Evolutionary conservation across 2,329 filamentous ascomycete species (phyloP), one percentile per base, ranked within the genome.

Genomic region (Aspergillus sergii): DNA sequence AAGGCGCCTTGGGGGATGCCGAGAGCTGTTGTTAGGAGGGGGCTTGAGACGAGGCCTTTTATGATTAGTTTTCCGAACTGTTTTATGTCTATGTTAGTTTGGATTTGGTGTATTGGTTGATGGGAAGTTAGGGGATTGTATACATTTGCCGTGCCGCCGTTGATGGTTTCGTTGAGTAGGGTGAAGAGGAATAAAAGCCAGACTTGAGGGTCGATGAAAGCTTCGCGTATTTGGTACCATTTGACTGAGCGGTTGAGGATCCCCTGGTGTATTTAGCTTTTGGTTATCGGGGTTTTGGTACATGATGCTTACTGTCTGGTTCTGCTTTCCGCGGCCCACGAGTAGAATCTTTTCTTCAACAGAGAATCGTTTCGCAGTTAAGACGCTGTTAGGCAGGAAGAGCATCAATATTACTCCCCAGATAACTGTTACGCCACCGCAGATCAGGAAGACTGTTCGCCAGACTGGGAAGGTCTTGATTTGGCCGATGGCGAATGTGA

Each of bases 1-100:
- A 84, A 86, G 1, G 78, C 82, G 6, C 85, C 85, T 50, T 82
- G 80, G 0, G 85, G 86, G 36, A 88, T 87, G 0, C 84, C 85
- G 4, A 85, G 78, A 0, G 81, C 82, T 0, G 84, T 85, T 0
- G 85, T 86, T 9, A 77, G 68, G 0, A 85, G 75, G 0, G 82
- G 66, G 55, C 81, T 76, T 1, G 82, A 80, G 61, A 86, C 85
- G 19, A 75, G 60, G 12, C 72, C 72, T 57, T 73, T 73, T 69
- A 86, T 80, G 59, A 87, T 86, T 26, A 85, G 78, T 60, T 84
- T 86, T 45, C 83, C 81, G 65, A 87, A 87, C 64, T 64, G 19
- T 51, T 5, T 3, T 19, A 50, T 48, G 23, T n/a, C 3, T 21
- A 0, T 6, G 16, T 58, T 46, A 32, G 23, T 32, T 9, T 34